These are phyloP conservation scores for Gamarada debralockiae DNA, from an alignment of 495 filamentous ascomycete genomes.

Conservation along the genomic window DNA sequence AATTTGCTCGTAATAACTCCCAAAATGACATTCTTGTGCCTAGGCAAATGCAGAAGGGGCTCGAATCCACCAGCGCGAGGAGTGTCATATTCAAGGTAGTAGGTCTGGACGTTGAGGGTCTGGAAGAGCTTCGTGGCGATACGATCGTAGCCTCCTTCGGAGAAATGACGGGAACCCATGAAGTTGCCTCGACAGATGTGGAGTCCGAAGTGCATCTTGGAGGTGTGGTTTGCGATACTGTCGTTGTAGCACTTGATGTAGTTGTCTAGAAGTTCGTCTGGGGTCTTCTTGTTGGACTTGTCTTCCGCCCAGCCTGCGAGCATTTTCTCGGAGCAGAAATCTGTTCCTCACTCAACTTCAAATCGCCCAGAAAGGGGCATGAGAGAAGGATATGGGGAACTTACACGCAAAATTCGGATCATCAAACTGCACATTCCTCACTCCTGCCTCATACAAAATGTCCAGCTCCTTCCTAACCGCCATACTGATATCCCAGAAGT, in stretches of 20 bases:
- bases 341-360: conserved; percentile 28
- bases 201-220: conserved; percentile 71
- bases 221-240: conserved; percentile 55
- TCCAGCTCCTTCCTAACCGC: conserved; percentile 66
- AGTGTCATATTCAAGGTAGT: conserved; percentile 65
- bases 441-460: conserved; percentile 65
- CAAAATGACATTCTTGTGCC: conserved; percentile 72
- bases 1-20: conserved; percentile 76
- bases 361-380: neutral
- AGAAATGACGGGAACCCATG: conserved; percentile 71
- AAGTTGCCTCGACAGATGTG: conserved; percentile 84
- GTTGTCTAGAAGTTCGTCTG: conserved; percentile 64
- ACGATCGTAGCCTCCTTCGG: conserved; percentile 74
- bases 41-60: conserved; percentile 67
- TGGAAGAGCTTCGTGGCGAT: conserved; percentile 80
- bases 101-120: conserved; percentile 58
- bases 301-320: conserved; percentile 58
- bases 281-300: conserved; percentile 47
- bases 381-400: conserved; percentile 20
- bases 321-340: conserved; percentile 79
- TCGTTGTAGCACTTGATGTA: conserved; percentile 79
- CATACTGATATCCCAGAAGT: conserved; percentile 70
- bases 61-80: conserved; percentile 73
- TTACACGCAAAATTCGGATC: conserved; percentile 75
- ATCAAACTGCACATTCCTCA: conserved; percentile 71